Base-by-base conservation (phyloP, 2,329 filamentous ascomycete species). In the Amesomyces nigricolor region DNA sequence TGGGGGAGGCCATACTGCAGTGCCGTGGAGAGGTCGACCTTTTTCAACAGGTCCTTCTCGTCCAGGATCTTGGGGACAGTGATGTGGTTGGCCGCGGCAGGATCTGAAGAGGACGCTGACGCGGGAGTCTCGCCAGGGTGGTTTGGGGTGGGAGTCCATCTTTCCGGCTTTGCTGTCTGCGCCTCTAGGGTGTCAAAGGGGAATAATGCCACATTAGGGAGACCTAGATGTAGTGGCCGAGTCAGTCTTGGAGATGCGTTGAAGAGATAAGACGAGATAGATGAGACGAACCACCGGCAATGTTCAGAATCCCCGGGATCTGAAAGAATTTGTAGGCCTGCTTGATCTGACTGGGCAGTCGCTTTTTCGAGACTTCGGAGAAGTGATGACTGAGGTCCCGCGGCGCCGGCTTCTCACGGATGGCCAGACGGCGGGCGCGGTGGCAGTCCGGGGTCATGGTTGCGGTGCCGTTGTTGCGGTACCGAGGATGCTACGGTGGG, bases 131-230 rank as follows among this genome's bases (percentile, higher is more conserved):
- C 62, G 50, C 66, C 67, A 9, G 82, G 81, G 46, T 77, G 73
- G 67, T 87, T 88, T 38, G 83, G 80, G 10, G 85, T 85, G 1
- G 87, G 87, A 35, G 80, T 78, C 78, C 88, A 94, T 70, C 91
- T 82, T 61, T 87, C 76, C 7, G 89, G 85, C 59, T 82, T 80
- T 32, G 89, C 89, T 58, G 87, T 82, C 61, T 87, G 84, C 40
- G 91, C 89, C 71, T 95, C 89, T 60, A 96, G 82, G 0, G 90
- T 94, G 65, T 96, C 91, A 71, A 88, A 96, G 8, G 91, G 91
- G 67, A 96, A 96, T 73, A 89, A 89, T 56, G 80, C 80, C 39
- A 86, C 77, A 70, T 94, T 86, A 14, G 91, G 91, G 19, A 95
- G 80, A 58, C 89, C 89, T 91, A 37, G 10, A 38, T 13, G 13